phyloP scores from a whole-genome alignment of 1,284 basidiomycete genomes.

The Prillingera fragicola region DNA sequence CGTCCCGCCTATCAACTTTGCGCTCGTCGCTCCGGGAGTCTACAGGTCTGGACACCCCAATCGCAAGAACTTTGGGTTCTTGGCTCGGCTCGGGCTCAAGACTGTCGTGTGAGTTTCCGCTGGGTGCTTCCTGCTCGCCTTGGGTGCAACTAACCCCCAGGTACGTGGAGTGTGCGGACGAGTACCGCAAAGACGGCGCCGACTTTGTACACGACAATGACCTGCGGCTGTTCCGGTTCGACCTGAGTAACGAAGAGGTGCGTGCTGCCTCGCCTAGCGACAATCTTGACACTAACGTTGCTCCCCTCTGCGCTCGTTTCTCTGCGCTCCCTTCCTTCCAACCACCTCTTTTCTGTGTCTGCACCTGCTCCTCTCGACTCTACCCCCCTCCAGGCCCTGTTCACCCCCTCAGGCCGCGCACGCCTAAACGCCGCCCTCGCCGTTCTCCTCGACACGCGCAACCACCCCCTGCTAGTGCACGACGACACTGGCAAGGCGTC shows the following conservation, averaged over 20 bases:
- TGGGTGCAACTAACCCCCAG: slow-evolving; percentile 13
- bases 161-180: slow-evolving; percentile 36
- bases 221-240: slow-evolving; percentile 29
- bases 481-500: slow-evolving; percentile 45
- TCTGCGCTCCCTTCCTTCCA: slow-evolving; percentile 2
- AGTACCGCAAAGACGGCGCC: slow-evolving; percentile 38
- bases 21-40: slow-evolving; percentile 43
- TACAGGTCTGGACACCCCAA: slow-evolving; percentile 48
- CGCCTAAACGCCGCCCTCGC: slow-evolving; percentile 19
- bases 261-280: background rate
- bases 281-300: background rate
- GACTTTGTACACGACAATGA: slow-evolving; percentile 31
- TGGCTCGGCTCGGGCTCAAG: slow-evolving; percentile 37
- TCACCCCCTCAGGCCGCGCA: slow-evolving; percentile 18
- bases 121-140: background rate
- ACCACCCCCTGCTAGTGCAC: slow-evolving; percentile 50
- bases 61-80: slow-evolving; percentile 44
- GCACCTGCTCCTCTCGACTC: background rate
- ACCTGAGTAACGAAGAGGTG: slow-evolving; percentile 34
- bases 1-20: slow-evolving; percentile 50
- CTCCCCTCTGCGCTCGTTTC: slow-evolving; percentile 1
- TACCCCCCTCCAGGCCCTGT: slow-evolving; percentile 20
- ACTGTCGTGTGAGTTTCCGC: slow-evolving; percentile 39
- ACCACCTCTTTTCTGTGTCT: background rate
- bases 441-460: slow-evolving; percentile 45